phyloP scores from a whole-genome alignment of 768 basidiomycete genomes.

The Boletus rubropictus region DNA sequence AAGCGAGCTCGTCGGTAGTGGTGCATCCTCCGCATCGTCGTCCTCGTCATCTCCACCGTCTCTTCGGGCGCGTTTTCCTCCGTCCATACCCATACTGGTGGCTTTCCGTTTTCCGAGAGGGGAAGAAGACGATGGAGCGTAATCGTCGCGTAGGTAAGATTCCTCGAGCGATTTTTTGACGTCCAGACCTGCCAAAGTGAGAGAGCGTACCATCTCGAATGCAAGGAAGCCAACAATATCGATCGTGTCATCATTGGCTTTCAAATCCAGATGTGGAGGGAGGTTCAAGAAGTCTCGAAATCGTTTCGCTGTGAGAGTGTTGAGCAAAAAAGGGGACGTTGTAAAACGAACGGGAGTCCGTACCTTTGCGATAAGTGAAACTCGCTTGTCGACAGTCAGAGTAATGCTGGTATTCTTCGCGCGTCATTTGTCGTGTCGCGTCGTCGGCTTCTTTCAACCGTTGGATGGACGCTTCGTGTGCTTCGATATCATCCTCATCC shows the following conservation, averaged over 20 bases:
- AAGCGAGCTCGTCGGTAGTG: slow-evolving; percentile 62
- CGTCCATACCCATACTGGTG: slow-evolving; percentile 39
- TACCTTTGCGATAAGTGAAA: slow-evolving; percentile 95
- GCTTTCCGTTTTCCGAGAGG: slow-evolving; percentile 70
- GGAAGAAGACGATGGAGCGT: slow-evolving; percentile 39
- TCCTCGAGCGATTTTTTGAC: slow-evolving; percentile 79
- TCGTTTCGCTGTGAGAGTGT: slow-evolving; percentile 61
- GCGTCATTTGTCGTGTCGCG: slow-evolving; percentile 90
- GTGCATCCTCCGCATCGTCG: slow-evolving; percentile 57
- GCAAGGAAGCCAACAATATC: slow-evolving; percentile 97
- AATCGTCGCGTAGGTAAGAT: slow-evolving; percentile 59
- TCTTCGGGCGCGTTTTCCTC: slow-evolving; percentile 44
- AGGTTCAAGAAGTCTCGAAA: slow-evolving; percentile 94
- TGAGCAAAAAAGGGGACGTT: background rate
- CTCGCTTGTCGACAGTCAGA: slow-evolving; percentile 95
- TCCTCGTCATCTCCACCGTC: slow-evolving; percentile 46
- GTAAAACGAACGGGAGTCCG: background rate
- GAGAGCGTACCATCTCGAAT: slow-evolving; percentile 93
- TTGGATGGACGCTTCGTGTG: slow-evolving; percentile 89
- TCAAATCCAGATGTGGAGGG: slow-evolving; percentile 78
- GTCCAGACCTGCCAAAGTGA: slow-evolving; percentile 82
- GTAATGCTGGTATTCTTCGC: slow-evolving; percentile 95
- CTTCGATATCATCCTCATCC: slow-evolving; percentile 94
- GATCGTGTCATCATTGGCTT: slow-evolving; percentile 88
- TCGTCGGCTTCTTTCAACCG: slow-evolving; percentile 94